Conservation (phyloP, 2,329 filamentous ascomycete species). For the Gnomoniopsis smithogilvyi region DNA sequence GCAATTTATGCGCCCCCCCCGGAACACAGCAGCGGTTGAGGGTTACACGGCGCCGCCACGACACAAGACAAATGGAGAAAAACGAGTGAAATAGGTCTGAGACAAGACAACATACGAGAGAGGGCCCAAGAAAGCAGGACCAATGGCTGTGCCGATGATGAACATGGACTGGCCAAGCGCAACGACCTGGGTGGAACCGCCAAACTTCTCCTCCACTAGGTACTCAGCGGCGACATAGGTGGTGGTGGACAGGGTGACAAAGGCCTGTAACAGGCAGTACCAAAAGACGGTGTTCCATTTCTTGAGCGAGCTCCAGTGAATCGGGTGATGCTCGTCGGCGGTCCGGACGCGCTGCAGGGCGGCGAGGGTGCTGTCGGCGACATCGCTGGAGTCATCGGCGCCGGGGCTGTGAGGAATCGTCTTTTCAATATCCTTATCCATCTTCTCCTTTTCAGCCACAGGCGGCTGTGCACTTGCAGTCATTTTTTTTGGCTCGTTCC, state of each 20-base stretch:
- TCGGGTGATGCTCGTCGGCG: constrained; percentile 25
- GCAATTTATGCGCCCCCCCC: no score
- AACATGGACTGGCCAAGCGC: constrained; percentile 39
- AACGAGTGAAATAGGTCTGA: not conserved
- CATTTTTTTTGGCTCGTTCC: no score
- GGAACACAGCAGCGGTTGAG: no score
- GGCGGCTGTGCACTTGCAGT: no score
- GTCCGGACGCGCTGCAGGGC: constrained; percentile 25
- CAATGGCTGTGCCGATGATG: constrained; percentile 38
- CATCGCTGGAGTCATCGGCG: constrained; percentile 6
- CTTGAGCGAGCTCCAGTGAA: constrained; percentile 26
- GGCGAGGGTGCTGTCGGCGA: constrained; percentile 23
- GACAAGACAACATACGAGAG: constrained; percentile 32
- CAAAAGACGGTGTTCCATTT: constrained; percentile 27
- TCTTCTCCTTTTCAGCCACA: no score
- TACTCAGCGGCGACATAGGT: constrained; percentile 36
- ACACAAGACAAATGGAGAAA: not conserved
- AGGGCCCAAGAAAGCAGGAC: constrained; percentile 37
- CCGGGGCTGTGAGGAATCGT: constrained; percentile 2
- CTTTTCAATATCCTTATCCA: constrained; percentile 16
- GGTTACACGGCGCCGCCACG: not conserved
- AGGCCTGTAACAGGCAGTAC: constrained; percentile 32
- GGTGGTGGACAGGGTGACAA: constrained; percentile 36
- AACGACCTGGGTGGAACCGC: constrained; percentile 33
- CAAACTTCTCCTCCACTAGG: constrained; percentile 34